A percentile compares a stretch with the other conserved stretches of the same genome.
phyloP scores from a whole-genome alignment of 2,329 filamentous ascomycete species.

The Pyricularia pennisetigena region DNA sequence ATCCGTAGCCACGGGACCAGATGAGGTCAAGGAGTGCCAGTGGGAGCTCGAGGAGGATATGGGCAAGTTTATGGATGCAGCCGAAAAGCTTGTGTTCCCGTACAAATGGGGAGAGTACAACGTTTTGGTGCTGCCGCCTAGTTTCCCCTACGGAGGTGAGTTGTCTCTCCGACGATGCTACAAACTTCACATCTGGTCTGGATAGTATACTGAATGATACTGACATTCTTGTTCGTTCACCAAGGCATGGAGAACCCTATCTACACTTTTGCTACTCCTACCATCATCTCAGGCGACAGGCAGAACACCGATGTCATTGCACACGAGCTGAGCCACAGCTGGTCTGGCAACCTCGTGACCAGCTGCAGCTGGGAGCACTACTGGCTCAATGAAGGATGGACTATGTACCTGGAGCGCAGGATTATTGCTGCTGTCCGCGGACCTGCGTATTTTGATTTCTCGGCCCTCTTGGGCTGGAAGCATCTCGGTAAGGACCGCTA shows the following conservation, averaged over 20 bases:
- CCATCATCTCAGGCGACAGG: constrained; percentile 80
- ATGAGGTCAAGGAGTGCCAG: constrained; percentile 73
- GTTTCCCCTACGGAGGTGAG: constrained; percentile 77
- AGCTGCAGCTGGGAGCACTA: constrained; percentile 77
- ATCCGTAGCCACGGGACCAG: constrained; percentile 76
- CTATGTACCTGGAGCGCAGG: constrained; percentile 83
- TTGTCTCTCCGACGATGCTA: constrained; percentile 6
- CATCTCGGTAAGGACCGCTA: constrained; percentile 44
- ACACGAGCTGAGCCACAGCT: constrained; percentile 67
- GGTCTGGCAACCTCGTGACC: constrained; percentile 81
- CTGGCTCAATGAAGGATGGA: constrained; percentile 78
- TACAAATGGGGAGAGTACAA: constrained; percentile 97
- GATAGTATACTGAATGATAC: constrained; percentile 4
- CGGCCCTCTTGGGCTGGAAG: constrained; percentile 93
- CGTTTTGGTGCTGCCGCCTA: constrained; percentile 78
- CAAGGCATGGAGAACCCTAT: constrained; percentile 82
- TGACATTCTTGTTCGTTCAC: constrained; percentile 16
- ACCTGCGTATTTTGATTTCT: constrained; percentile 82
- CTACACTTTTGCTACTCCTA: constrained; percentile 91
- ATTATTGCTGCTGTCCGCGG: constrained; percentile 72
- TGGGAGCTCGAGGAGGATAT: constrained; percentile 90
- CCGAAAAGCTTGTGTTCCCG: constrained; percentile 72
- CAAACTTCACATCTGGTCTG: constrained; percentile 2
- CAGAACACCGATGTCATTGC: constrained; percentile 96
- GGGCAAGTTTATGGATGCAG: constrained; percentile 81